Base-by-base conservation (phyloP, 768 basidiomycete species). In the Albatrellus ellisii region DNA sequence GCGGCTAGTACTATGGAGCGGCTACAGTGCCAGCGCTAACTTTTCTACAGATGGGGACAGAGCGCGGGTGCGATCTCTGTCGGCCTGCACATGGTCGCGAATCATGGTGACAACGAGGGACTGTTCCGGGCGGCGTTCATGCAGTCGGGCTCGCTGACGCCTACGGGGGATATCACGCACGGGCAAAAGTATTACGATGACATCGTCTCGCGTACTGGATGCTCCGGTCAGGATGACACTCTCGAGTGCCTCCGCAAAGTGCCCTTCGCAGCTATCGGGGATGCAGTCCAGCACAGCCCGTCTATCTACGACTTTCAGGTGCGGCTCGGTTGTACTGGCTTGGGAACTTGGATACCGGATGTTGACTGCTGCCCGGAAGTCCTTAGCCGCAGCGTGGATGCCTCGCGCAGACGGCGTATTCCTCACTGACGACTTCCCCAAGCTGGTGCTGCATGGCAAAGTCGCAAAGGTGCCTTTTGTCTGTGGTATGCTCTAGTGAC, bases 61-160 rank as follows among this genome's bases (percentile, higher is more conserved):
- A 55, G 52, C 1, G 62, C 64, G 1, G 65, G 65, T 5, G 62
- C 63, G 10, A 57, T 60, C 36, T 49, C 47, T 28, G 54, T 59
- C 22, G 43, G 48, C 5, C 27, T 56, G 43, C 58, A 61, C 14
- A 36, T 52, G 27, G 10, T 50, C 0, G 34, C 49, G 6, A 47
- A 52, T 29, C 36, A 41, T 25, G 51, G 51, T 11, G 32, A 45
- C 11, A 21, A 34, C 12, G 51, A 47, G 12, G 46, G 46, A 5
- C 37, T 52, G 0, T 52, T 50, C 44, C 38, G 43, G 2, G 51
- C 37, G 3, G 51, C 46, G 2, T 38, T 50, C 32, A 50, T 52
- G 51, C 42, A 52, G 31, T 48, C 49, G 20, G 51, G 51, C 10
- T 44, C 46, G 1, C 51, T 49, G 22, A n/a, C 22, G 17, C 32